These are phyloP conservation scores for Didymella keratinophila DNA, from an alignment of 2,329 filamentous ascomycete genomes.

Conservation along the genomic window DNA sequence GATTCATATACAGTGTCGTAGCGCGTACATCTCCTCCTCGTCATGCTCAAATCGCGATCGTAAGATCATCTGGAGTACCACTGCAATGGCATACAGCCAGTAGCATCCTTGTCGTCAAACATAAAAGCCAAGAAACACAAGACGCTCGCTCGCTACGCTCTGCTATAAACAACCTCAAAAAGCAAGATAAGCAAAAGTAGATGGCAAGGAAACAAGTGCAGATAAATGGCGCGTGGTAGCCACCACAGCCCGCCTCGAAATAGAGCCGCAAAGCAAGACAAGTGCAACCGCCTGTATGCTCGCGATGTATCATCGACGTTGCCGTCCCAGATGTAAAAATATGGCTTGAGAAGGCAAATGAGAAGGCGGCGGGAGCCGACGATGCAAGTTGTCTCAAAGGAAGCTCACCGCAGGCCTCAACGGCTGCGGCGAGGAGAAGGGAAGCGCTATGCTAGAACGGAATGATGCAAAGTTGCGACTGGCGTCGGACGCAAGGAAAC, in stretches of 20 bases:
- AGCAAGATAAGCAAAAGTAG: slow-evolving; percentile 7
- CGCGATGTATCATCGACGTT: slow-evolving; percentile 41
- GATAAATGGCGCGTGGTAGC: slow-evolving; percentile 24
- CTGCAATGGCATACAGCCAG: too few relatives aligned
- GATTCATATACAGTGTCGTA: slow-evolving; percentile 11
- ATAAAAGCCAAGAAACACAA: slow-evolving; percentile 38
- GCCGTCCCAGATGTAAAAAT: slow-evolving; percentile 43
- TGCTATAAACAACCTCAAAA: slow-evolving; percentile 26
- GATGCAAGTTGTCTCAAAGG: slow-evolving; percentile 44
- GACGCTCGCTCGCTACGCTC: slow-evolving; percentile 44
- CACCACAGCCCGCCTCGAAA: slow-evolving; percentile 27
- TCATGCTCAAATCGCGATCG: slow-evolving; percentile 5
- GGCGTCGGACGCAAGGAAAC: slow-evolving; percentile 32
- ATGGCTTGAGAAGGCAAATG: slow-evolving; percentile 33
- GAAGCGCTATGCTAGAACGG: slow-evolving; percentile 46
- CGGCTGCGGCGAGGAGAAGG: slow-evolving; percentile 33
- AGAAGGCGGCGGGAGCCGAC: slow-evolving; percentile 37
- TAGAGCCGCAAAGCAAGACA: slow-evolving; percentile 6
- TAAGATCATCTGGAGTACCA: neutral
- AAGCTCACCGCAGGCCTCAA: slow-evolving; percentile 20
- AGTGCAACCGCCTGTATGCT: slow-evolving; percentile 43
- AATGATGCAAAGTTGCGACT: slow-evolving; percentile 38
- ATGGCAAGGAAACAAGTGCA: slow-evolving; percentile 43
- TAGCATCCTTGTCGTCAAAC: slow-evolving; percentile 1
- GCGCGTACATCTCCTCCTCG: neutral